phyloP scores from a whole-genome alignment of 2,329 filamentous ascomycete genomes.

The Huntiella abstrusa region DNA sequence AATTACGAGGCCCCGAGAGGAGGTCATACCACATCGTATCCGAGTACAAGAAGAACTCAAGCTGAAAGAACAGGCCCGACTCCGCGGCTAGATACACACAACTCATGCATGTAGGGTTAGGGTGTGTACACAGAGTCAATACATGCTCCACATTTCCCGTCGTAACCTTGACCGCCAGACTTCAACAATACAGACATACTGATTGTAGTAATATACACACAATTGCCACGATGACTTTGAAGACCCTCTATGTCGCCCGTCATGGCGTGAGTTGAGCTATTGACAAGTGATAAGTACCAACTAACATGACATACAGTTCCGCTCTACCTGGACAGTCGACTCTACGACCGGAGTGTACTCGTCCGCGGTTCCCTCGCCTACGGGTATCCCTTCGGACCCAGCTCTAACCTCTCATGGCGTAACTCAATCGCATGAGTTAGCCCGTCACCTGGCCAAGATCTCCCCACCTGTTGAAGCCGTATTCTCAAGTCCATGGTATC shows the following conservation, averaged over 20 bases:
- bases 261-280: conserved; percentile 41
- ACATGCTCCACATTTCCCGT: too few species aligned
- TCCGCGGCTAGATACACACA: conserved; percentile 15
- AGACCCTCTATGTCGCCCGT: conserved; percentile 54
- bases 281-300: conserved; percentile 1
- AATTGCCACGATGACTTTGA: conserved; percentile 35
- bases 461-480: conserved; percentile 53
- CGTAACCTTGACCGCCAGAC: too few species aligned
- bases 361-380: conserved; percentile 57
- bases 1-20: conserved; percentile 29
- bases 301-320: conserved; percentile 41
- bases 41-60: conserved; percentile 16
- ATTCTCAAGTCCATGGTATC: conserved; percentile 74
- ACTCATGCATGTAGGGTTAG: not conserved
- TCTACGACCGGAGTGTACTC: conserved; percentile 61
- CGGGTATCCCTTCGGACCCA: conserved; percentile 73
- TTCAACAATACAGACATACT: too few species aligned
- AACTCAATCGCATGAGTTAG: conserved; percentile 63
- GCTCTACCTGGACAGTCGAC: conserved; percentile 77
- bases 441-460: conserved; percentile 38
- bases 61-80: conserved; percentile 23
- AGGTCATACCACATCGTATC: conserved; percentile 23
- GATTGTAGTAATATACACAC: too few species aligned
- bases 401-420: conserved; percentile 75
- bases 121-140: too few species aligned